These are phyloP conservation scores for Colletotrichum somersetense DNA, from an alignment of 2,329 filamentous ascomycete species.

Conservation along the genomic window DNA sequence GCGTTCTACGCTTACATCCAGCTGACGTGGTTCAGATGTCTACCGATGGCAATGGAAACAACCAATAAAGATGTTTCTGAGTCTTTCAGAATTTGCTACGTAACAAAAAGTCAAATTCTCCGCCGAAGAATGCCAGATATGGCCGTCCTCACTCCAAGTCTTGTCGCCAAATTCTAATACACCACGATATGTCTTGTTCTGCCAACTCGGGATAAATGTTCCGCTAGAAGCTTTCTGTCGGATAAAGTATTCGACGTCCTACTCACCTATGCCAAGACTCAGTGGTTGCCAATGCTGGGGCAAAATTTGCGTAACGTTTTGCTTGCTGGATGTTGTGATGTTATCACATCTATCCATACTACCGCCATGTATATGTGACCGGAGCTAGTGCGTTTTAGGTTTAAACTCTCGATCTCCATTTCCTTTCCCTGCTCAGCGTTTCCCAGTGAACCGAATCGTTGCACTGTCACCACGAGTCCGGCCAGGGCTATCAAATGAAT, in stretches of 20 bases:
- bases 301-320: not conserved
- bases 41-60: not conserved
- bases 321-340: not conserved
- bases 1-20: not conserved
- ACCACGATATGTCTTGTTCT: not conserved
- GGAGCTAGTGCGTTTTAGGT: fast-evolving
- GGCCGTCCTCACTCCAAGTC: not conserved
- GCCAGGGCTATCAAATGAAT: too few species aligned
- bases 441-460: too few species aligned
- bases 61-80: not conserved
- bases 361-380: not conserved
- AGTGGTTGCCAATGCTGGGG: not conserved
- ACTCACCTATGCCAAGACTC: not conserved
- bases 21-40: not conserved
- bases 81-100: not conserved
- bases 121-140: not conserved
- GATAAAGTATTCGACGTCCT: slow-evolving; percentile 9
- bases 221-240: not conserved
- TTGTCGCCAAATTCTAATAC: not conserved
- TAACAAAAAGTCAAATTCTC: not conserved
- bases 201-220: not conserved
- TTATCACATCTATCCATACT: not conserved
- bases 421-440: fast-evolving
- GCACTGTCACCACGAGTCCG: too few species aligned
- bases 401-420: not conserved